These are phyloP conservation scores for Hypoxylon lienhwacheense DNA, from an alignment of 495 filamentous ascomycete genomes.

Conservation along the genomic window DNA sequence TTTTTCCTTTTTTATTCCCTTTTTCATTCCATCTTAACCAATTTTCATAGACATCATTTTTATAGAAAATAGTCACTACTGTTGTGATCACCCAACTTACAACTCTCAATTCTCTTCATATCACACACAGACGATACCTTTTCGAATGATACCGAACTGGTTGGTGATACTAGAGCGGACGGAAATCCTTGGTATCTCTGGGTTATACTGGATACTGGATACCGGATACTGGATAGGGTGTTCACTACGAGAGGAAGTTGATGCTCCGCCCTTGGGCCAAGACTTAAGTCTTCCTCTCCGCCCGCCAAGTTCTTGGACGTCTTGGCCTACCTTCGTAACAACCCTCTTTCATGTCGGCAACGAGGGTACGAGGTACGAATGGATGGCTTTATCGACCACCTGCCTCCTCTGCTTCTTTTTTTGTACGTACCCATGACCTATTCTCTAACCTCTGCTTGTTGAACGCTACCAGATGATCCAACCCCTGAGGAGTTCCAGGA, in stretches of 20 bases:
- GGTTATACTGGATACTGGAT: no score
- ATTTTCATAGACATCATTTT: background rate
- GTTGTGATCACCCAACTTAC: no score
- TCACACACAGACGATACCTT: no score
- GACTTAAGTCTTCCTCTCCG: constrained; percentile 44
- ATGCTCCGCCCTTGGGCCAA: constrained; percentile 37
- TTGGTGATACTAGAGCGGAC: constrained; percentile 21
- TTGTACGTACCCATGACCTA: background rate
- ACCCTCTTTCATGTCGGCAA: constrained; percentile 21
- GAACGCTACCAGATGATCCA: background rate
- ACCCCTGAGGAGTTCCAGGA: constrained; percentile 3
- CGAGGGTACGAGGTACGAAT: constrained; percentile 11
- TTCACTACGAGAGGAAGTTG: constrained; percentile 7
- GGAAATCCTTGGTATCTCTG: constrained; percentile 31
- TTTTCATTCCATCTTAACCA: background rate
- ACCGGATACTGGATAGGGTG: constrained; percentile 11
- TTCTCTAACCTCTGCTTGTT: background rate
- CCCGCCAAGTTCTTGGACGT: constrained; percentile 43
- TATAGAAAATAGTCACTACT: background rate
- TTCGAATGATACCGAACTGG: no score
- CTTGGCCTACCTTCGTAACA: constrained; percentile 21
- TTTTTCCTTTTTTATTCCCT: background rate
- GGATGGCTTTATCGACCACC: constrained; percentile 11
- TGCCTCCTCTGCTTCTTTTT: constrained; percentile 6
- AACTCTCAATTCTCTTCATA: no score